phyloP scores from a whole-genome alignment of 1,284 basidiomycete species.

The Papiliotrema flavescens region DNA sequence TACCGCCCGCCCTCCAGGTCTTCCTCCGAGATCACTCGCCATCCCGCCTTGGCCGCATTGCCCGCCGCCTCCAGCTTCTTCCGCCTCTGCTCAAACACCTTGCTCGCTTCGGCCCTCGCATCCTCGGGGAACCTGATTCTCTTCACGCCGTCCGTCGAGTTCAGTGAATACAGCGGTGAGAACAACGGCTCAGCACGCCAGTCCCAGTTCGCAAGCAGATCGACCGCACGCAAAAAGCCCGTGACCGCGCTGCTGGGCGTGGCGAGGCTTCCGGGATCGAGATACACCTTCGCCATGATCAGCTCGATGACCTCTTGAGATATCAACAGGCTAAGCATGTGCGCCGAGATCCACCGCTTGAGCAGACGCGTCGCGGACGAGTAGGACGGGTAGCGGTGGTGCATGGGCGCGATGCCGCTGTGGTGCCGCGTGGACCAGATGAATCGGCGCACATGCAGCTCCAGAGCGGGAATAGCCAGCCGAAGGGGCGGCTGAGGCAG shows the following conservation, averaged over 20 bases:
- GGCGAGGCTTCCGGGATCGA: conserved; percentile 46
- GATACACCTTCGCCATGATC: conserved; percentile 63
- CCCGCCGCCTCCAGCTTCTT: conserved; percentile 49
- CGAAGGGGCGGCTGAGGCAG: conserved; percentile 45
- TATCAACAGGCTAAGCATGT: conserved; percentile 69
- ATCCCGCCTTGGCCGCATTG: conserved; percentile 56
- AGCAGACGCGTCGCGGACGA: conserved; percentile 79
- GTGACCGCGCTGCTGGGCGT: conserved; percentile 53
- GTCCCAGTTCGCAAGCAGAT: conserved; percentile 76
- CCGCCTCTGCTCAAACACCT: conserved; percentile 47
- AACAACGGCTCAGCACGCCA: conserved; percentile 59
- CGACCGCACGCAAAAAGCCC: conserved; percentile 75
- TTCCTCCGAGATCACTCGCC: conserved; percentile 76
- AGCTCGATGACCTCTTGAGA: conserved; percentile 72
- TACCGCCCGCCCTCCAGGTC: conserved; percentile 73
- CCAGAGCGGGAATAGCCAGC: conserved; percentile 59
- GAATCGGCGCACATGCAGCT: conserved; percentile 66
- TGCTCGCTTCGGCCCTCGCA: conserved; percentile 60
- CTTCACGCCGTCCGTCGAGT: conserved; percentile 26
- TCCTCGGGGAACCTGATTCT: conserved; percentile 47
- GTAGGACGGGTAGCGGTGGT: conserved; percentile 75
- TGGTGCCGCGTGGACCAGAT: conserved; percentile 80
- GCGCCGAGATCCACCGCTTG: conserved; percentile 88
- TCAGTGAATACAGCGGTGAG: conserved; percentile 52
- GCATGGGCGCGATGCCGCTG: conserved; percentile 71